A percentile compares a stretch with the other conserved stretches of the same genome.
These are phyloP conservation scores for Plenodomus biglobosus DNA, from an alignment of 2,329 filamentous ascomycete genomes.

Conservation along the genomic window DNA sequence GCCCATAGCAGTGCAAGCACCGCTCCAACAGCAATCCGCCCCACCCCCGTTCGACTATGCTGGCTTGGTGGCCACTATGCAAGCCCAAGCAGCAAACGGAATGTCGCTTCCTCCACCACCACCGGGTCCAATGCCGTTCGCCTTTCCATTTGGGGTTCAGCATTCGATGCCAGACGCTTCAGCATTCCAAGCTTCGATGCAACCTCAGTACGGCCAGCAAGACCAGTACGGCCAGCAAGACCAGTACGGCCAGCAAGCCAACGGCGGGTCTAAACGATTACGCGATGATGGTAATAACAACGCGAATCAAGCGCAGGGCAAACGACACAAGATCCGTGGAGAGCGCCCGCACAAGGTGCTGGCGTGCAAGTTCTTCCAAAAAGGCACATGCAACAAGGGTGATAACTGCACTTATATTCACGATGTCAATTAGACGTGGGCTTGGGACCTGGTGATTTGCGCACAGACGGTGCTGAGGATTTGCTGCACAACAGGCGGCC, in stretches of 20 bases:
- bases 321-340: constrained; percentile 26
- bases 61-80: constrained; percentile 29
- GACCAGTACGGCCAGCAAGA: constrained; percentile 26
- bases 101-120: constrained; percentile 26
- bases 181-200: constrained; percentile 12
- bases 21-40: constrained; percentile 14
- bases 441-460: too few relatives aligned
- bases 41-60: constrained; percentile 23
- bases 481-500: too few relatives aligned
- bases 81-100: constrained; percentile 18
- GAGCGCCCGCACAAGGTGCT: constrained; percentile 43
- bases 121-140: constrained; percentile 17
- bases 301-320: constrained; percentile 56
- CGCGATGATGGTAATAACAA: constrained; percentile 33
- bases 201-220: constrained; percentile 27
- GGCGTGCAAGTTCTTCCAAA: constrained; percentile 69
- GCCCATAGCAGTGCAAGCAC: constrained; percentile 12
- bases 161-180: constrained; percentile 5
- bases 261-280: constrained; percentile 40
- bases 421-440: constrained; percentile 49
- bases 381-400: constrained; percentile 72
- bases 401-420: constrained; percentile 75
- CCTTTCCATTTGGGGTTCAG: constrained; percentile 15
- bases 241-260: constrained; percentile 31
- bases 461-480: too few relatives aligned